Conservation (phyloP, 176 grass and related monocot species). For the Musa troglodytarum region DNA sequence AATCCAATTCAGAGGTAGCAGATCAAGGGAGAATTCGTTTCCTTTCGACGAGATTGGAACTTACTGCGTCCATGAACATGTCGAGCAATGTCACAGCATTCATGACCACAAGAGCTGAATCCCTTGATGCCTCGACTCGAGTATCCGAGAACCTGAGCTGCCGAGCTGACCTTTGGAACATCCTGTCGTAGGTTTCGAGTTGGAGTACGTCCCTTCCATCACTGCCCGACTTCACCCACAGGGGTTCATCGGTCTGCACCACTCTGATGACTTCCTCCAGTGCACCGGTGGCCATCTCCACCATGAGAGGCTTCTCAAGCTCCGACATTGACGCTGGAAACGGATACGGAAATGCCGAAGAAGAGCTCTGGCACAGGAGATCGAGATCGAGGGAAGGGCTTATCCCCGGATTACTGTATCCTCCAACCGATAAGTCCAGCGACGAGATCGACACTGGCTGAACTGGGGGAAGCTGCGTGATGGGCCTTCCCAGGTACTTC, state of each 20-base stretch:
- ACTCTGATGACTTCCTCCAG: constrained; percentile 80
- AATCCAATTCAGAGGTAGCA: not conserved
- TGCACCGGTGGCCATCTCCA: constrained; percentile 49
- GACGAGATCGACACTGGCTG: constrained; percentile 39
- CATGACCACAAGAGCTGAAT: constrained; percentile 56
- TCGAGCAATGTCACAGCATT: constrained; percentile 53
- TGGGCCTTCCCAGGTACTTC: constrained; percentile 72
- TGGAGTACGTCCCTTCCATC: constrained; percentile 41
- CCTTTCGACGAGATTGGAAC: not conserved
- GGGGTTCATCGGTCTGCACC: constrained; percentile 50
- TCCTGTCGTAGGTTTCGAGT: constrained; percentile 48
- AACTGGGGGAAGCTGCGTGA: constrained; percentile 56
- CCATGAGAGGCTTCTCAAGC: constrained; percentile 67
- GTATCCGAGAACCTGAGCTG: constrained; percentile 39
- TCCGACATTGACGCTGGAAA: constrained; percentile 27
- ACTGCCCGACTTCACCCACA: constrained; percentile 44
- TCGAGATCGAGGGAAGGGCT: constrained; percentile 67
- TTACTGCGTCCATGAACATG: constrained; percentile 81
- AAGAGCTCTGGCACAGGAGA: constrained; percentile 47
- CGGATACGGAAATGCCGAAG: constrained; percentile 41
- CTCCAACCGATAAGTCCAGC: constrained; percentile 53
- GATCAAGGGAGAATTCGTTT: not conserved
- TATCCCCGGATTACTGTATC: constrained; percentile 14
- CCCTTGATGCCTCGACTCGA: constrained; percentile 55
- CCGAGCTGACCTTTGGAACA: constrained; percentile 52